Percentiles rank a stretch among this genome's conserved stretches.
Conservation (phyloP, 805 yeast genomes). For the Starmerella floricola region DNA sequence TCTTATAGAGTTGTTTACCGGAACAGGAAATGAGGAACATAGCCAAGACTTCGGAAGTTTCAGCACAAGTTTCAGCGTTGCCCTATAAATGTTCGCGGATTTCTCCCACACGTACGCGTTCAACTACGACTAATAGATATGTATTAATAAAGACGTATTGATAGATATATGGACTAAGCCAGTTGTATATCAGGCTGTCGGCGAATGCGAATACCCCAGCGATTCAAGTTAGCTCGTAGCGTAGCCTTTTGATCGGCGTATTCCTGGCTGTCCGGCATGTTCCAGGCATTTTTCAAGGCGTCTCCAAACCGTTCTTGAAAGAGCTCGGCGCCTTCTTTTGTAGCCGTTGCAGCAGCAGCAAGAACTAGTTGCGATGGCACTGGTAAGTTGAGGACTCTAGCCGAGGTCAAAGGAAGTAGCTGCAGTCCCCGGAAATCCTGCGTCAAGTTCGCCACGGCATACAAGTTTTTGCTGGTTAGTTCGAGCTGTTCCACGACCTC, state of each 20-base stretch:
- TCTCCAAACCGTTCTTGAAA: constrained; percentile 12
- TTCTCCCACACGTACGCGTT: too few species aligned
- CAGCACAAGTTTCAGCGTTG: too few species aligned
- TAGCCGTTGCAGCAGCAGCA: constrained; percentile 18
- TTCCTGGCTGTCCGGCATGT: constrained; percentile 11
- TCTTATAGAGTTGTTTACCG: too few species aligned
- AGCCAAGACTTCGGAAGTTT: too few species aligned
- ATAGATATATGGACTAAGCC: background rate
- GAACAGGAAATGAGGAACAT: too few species aligned
- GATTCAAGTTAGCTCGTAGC: constrained; percentile 11
- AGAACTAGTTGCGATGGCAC: constrained; percentile 10
- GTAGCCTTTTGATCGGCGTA: constrained; percentile 5
- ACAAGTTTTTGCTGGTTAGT: constrained; percentile 7
- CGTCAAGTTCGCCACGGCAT: constrained; percentile 17
- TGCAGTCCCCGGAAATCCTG: constrained; percentile 8
- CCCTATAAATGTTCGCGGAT: too few species aligned
- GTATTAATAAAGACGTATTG: too few species aligned
- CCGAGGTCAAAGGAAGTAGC: constrained; percentile 10
- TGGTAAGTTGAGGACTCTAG: constrained; percentile 10
- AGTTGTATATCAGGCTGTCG: constrained; percentile 1
- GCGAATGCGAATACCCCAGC: constrained; percentile 7
- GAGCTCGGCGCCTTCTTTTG: constrained; percentile 12
- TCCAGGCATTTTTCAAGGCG: constrained; percentile 9
- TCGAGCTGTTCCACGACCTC: constrained; percentile 9
- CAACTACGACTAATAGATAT: too few species aligned